Conservation (phyloP, 768 basidiomycete species). For the Boletus fagicola region DNA sequence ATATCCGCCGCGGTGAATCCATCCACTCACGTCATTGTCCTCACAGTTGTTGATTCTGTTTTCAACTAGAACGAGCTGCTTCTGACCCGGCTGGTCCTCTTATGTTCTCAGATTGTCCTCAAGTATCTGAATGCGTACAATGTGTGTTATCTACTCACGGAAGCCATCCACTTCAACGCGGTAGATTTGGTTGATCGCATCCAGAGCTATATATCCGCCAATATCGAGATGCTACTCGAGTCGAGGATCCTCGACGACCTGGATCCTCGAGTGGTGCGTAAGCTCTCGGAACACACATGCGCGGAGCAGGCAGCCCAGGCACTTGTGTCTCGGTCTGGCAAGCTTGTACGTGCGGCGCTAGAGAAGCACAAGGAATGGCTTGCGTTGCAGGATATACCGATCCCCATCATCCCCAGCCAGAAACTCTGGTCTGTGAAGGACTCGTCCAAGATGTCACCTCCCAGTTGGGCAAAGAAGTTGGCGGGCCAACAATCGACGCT, state of each 20-base stretch:
- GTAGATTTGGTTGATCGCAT: slow-evolving; percentile 63
- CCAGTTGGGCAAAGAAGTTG: slow-evolving; percentile 19
- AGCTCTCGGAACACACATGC: slow-evolving; percentile 59
- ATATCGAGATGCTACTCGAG: slow-evolving; percentile 87
- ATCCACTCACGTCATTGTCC: background rate
- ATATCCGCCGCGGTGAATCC: slow-evolving; percentile 75
- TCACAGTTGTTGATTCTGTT: background rate
- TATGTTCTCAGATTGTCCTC: slow-evolving; percentile 79
- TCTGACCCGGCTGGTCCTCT: slow-evolving; percentile 76
- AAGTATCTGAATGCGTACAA: slow-evolving; percentile 69
- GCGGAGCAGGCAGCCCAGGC: slow-evolving; percentile 62
- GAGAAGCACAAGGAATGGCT: slow-evolving; percentile 71
- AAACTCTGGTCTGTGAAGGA: slow-evolving; percentile 25
- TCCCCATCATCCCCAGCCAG: slow-evolving; percentile 42
- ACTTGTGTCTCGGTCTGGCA: slow-evolving; percentile 59
- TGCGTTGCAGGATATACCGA: slow-evolving; percentile 62
- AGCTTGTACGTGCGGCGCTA: slow-evolving; percentile 53
- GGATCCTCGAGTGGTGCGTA: slow-evolving; percentile 58
- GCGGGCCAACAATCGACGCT: background rate
- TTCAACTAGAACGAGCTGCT: slow-evolving; percentile 74
- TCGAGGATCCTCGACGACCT: slow-evolving; percentile 76
- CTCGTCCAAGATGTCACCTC: slow-evolving; percentile 34
- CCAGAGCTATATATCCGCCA: slow-evolving; percentile 75
- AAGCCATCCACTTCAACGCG: slow-evolving; percentile 79
- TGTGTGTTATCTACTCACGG: slow-evolving; percentile 73